Percentiles rank a stretch among this genome's conserved stretches.
These are phyloP conservation scores for Helotiales sp. DNA, from an alignment of 2,329 filamentous ascomycete species.

Conservation along the genomic window DNA sequence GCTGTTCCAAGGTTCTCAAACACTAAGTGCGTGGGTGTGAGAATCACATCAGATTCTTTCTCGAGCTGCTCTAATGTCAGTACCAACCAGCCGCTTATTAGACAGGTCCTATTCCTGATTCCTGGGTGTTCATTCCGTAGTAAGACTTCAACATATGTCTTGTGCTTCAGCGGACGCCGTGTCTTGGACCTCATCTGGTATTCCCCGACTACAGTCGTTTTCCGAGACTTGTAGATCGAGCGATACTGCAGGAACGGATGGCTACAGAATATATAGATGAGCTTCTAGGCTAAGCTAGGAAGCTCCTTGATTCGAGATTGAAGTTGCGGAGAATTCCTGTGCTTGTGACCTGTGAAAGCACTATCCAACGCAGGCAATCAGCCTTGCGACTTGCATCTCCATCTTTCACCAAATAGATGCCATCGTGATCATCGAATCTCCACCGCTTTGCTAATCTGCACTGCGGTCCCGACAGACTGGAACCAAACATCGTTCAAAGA, in stretches of 20 bases:
- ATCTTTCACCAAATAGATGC: slow-evolving; percentile 9
- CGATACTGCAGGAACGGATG: slow-evolving; percentile 32
- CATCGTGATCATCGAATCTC: slow-evolving; percentile 25
- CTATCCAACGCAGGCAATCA: slow-evolving; percentile 20
- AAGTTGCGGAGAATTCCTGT: slow-evolving; percentile 22
- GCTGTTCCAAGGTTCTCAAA: slow-evolving; percentile 10
- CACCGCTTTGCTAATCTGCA: slow-evolving; percentile 26
- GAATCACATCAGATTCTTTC: not conserved
- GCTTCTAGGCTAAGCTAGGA: slow-evolving; percentile 18
- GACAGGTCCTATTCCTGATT: too few species aligned
- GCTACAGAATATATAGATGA: slow-evolving; percentile 29
- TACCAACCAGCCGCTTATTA: slow-evolving; percentile 12
- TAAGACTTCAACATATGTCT: not conserved
- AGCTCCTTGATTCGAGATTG: slow-evolving; percentile 29
- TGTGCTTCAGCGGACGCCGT: slow-evolving; percentile 19
- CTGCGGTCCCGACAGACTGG: slow-evolving; percentile 25
- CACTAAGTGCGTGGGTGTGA: slow-evolving; percentile 15
- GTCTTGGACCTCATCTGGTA: slow-evolving; percentile 19
- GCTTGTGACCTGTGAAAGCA: slow-evolving; percentile 11
- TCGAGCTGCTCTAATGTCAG: slow-evolving; percentile 9
- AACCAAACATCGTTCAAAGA: slow-evolving; percentile 4
- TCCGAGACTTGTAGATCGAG: slow-evolving; percentile 26
- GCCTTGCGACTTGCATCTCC: slow-evolving; percentile 31
- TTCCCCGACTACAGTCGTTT: slow-evolving; percentile 21
- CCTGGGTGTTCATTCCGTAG: not conserved